Evolutionary conservation across 176 grass and related monocot genomes (phyloP), one percentile per base, ranked within the genome.

Genomic region (Neostapfia colusana): DNA sequence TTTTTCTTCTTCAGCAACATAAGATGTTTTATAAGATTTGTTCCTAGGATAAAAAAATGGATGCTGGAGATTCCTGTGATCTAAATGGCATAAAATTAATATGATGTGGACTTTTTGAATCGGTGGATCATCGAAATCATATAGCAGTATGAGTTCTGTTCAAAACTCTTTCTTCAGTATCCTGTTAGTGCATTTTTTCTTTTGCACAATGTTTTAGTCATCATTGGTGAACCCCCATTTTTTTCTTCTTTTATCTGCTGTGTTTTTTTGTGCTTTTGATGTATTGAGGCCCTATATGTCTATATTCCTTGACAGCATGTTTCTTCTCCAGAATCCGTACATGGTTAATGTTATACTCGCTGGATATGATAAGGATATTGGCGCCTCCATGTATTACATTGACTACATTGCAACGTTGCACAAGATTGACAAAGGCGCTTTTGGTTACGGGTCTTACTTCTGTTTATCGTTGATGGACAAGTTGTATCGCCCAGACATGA

Each of bases 401-500:
- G 95, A 95, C 74, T 99, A 95, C 74, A 99, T 95, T 24, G 87
- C 89, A 10, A 99, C 95, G 1, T 21, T 99, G 3, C 95, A 99
- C 83, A 99, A 99, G 57, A 88, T 99, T 26, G 95, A 95, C 21
- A 99, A 99, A 15, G 95, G 95, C 0, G 95, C 87, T 59, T 99
- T 99, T 34, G 95, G 95, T 7, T 99, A 90, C 0, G 95, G 82
- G 6, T 95, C 87, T 0, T 95, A 94, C 39, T 99, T 99, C 55
- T 82, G 84, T 37, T 72, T 95, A 31, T 86, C 95, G 0, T 78
- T 99, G 80, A 99, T 99, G 95, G 91, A 95, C 74, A 84, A 93
- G 14, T 24, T 86, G 36, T 99, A 95, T 75, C 91, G 11, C 8
- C 85, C 87, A 2, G 80, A 89, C 60, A 99, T 99, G 92, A 87